A percentile compares a stretch with the other conserved stretches of the same genome.
Conservation (phyloP, 352 stramenopile genomes). For the Phytophthora citrophthora region DNA sequence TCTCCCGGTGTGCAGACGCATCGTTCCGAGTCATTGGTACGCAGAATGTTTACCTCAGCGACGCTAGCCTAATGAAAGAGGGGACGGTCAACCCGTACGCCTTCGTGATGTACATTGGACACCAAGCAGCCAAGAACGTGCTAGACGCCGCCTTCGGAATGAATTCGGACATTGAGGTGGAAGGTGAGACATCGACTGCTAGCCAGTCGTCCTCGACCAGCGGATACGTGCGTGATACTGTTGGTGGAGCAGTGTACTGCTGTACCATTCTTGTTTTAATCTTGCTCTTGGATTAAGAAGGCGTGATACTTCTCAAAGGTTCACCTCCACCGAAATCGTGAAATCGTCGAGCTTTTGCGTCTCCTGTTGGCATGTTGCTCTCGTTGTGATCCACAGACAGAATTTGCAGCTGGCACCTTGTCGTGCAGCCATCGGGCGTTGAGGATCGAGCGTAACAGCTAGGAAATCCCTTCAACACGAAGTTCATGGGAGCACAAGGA, state of each 20-base stretch:
- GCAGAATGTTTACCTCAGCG: slow-evolving; percentile 46
- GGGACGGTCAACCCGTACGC: slow-evolving; percentile 55
- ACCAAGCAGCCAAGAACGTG: slow-evolving; percentile 48
- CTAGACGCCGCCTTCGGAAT: slow-evolving; percentile 35
- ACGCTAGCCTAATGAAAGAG: slow-evolving; percentile 55
- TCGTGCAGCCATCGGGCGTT: slow-evolving; percentile 1
- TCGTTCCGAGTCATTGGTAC: slow-evolving; percentile 47
- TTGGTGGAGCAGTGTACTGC: background rate
- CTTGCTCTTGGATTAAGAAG: slow-evolving; percentile 17
- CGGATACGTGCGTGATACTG: background rate
- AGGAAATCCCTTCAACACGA: too few relatives aligned
- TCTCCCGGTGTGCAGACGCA: slow-evolving; percentile 16
- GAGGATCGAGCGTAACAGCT: background rate
- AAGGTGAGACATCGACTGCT: background rate
- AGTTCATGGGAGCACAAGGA: background rate
- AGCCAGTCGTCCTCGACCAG: slow-evolving; percentile 14
- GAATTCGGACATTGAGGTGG: slow-evolving; percentile 4
- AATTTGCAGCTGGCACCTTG: slow-evolving; percentile 6
- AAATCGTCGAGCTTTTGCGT: too few relatives aligned
- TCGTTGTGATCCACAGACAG: too few relatives aligned
- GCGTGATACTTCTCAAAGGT: too few relatives aligned
- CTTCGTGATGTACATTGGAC: slow-evolving; percentile 60
- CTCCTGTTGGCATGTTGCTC: too few relatives aligned
- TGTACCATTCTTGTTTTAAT: slow-evolving; percentile 8
- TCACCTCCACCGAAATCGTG: too few relatives aligned